A percentile compares a stretch with the other conserved stretches of the same genome.
Conservation (phyloP, 352 stramenopile genomes). For the Phytophthora sp. region DNA sequence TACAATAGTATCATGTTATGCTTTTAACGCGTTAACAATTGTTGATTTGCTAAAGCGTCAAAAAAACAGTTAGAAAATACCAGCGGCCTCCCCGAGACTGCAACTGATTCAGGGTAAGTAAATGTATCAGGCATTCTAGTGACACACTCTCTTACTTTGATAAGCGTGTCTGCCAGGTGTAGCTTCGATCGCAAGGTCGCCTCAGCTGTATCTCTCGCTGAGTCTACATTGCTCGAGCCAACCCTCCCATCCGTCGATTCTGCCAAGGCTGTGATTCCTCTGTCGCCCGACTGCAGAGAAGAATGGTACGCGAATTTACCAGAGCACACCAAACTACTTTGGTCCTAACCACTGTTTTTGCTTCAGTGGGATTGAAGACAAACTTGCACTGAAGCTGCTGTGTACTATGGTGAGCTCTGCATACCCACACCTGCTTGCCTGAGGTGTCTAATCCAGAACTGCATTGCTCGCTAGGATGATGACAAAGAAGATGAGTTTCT, state of each 20-base stretch:
- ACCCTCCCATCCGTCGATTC: background rate
- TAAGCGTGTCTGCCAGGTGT: too few relatives aligned
- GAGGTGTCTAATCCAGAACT: background rate
- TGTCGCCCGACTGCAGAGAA: constrained; percentile 14
- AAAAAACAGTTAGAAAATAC: background rate
- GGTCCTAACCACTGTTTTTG: background rate
- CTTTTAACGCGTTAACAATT: too few relatives aligned
- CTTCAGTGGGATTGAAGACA: constrained; percentile 21
- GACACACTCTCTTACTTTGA: background rate
- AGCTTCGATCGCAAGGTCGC: too few relatives aligned
- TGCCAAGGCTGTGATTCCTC: constrained; percentile 3
- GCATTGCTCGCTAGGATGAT: constrained; percentile 25
- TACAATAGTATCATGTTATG: background rate
- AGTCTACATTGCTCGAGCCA: background rate
- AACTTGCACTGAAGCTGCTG: constrained; percentile 21
- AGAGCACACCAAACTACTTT: background rate
- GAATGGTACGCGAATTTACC: constrained; percentile 23
- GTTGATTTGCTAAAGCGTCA: too few relatives aligned
- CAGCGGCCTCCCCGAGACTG: too few relatives aligned
- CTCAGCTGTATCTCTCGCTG: too few relatives aligned
- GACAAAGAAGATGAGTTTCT: constrained; percentile 40
- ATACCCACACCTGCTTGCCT: background rate
- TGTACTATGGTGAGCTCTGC: constrained; percentile 25
- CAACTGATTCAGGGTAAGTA: constrained; percentile 12
- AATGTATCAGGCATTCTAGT: background rate